These are phyloP conservation scores for Hymenotorrendiella dingleyae DNA, from an alignment of 2,329 filamentous ascomycete genomes.

Conservation along the genomic window DNA sequence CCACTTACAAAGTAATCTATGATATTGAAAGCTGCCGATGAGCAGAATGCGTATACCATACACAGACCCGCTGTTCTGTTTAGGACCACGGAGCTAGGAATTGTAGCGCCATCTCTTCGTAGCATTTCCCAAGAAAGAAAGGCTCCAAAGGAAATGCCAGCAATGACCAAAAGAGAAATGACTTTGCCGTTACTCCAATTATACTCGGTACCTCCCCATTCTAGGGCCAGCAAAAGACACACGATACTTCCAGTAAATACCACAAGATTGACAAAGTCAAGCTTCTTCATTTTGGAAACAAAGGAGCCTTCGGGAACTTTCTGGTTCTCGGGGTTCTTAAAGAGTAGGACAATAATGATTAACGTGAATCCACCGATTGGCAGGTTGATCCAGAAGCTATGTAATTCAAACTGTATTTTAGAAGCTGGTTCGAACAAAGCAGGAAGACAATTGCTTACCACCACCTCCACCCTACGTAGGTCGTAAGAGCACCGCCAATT, in stretches of 20 bases:
- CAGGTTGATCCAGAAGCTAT: constrained; percentile 27
- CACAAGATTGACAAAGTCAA: constrained; percentile 38
- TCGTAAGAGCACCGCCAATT: constrained; percentile 29
- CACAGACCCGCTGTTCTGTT: not conserved
- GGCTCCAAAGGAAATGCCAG: not conserved
- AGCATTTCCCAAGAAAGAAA: not conserved
- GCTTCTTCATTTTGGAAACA: constrained; percentile 9
- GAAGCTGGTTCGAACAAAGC: no score
- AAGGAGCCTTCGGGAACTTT: not conserved
- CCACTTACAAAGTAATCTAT: constrained; percentile 20
- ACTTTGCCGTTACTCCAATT: constrained; percentile 1
- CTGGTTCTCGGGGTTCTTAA: constrained; percentile 1
- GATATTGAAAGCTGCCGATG: constrained; percentile 26
- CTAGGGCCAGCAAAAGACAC: constrained; percentile 37
- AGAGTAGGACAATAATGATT: constrained; percentile 1
- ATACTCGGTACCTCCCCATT: constrained; percentile 37
- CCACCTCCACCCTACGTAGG: constrained; percentile 34
- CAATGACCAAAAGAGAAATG: not conserved
- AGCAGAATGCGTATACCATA: not conserved
- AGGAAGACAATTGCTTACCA: no score
- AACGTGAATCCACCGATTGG: constrained; percentile 26
- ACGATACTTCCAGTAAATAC: constrained; percentile 36
- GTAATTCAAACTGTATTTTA: no score
- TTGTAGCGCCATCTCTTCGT: not conserved
- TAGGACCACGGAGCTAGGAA: not conserved